A percentile compares a stretch with the other conserved stretches of the same genome.
Evolutionary conservation across 768 basidiomycete species (phyloP).

Genomic region (Mycena haematopus): DNA sequence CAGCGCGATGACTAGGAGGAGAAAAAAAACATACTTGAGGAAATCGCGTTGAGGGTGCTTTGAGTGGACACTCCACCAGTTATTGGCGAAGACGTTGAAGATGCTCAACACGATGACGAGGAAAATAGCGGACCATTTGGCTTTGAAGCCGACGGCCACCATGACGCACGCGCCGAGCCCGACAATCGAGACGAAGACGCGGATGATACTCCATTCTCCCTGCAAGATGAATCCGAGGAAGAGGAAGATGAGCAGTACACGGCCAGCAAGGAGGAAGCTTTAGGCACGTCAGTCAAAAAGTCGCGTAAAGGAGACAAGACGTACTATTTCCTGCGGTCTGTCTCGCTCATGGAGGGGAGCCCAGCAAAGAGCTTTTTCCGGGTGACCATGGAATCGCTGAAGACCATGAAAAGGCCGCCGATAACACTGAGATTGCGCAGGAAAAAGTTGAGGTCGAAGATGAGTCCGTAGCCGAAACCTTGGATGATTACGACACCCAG

Average conservation of each 20-base stretch:
- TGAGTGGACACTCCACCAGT: constrained; percentile 95
- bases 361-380: constrained; percentile 91
- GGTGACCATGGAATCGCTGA: constrained; percentile 92
- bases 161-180: constrained; percentile 92
- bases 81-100: constrained; percentile 99
- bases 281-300: constrained; percentile 18
- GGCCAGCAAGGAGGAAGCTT: constrained; percentile 98
- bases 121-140: constrained; percentile 98
- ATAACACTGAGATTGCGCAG: constrained; percentile 98
- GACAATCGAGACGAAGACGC: constrained; percentile 86
- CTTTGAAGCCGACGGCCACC: constrained; percentile 99
- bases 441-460: constrained; percentile 99
- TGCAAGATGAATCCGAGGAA: constrained; percentile 98
- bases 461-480: constrained; percentile 98
- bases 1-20: constrained; percentile 25
- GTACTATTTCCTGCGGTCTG: constrained; percentile 97
- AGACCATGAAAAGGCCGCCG: constrained; percentile 98
- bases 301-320: too few species aligned
- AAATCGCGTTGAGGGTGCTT: constrained; percentile 97
- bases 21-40: constrained; percentile 74
- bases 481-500: constrained; percentile 92
- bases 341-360: constrained; percentile 88
- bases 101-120: constrained; percentile 88
- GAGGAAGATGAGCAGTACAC: constrained; percentile 96
- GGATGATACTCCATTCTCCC: constrained; percentile 87